Base-by-base conservation (phyloP, 352 stramenopile species). In the Pythium coloratum region DNA sequence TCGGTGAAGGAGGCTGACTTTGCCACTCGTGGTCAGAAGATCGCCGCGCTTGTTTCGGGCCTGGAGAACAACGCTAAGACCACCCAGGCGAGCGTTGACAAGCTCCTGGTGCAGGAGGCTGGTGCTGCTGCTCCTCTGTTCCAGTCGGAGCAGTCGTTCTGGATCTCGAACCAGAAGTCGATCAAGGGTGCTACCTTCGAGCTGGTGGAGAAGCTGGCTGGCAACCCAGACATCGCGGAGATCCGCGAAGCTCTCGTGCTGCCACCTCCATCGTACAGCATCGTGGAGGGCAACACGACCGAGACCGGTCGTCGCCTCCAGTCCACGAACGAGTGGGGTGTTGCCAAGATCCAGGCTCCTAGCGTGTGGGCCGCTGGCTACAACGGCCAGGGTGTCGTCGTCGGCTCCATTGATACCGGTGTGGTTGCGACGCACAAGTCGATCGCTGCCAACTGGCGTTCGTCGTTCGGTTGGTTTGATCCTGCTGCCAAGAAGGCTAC, bases 131-230 rank as follows among this genome's bases (percentile, higher is more conserved):
- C 30, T 36, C 55, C 6, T 34, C 33, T 60, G 18, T 69, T 53
- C 42, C 51, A 55, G 14, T 24, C 20, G 20, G 20, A 24, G 20
- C 20, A 24, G 20, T 24, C 6, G 7, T 10, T 26, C 47, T 78
- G 72, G 72, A 69, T 78, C 46, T 49, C 44, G 14, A 76, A 75
- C 66, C 56, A 72, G 49, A 40, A 67, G n/a, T 67, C 54, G 53
- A 64, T 78, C 20, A 33, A 70, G 24, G 53, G 47, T n/a, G 68
- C 64, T 6, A 55, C 72, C 18, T 16, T 58, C 20, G 58, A 47
- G 6, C 40, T 78, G 13, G 24, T 78, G 14, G 53, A 59, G 32
- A 59, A 59, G 53, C 53, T 59, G 28, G 53, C 53, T 12, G 3
- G 13, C 12, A 10, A 44, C 12, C 12, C 32, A 26, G 13, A 10